These are phyloP conservation scores for Plasmodium relictum DNA, from an alignment of 169 alveolate genomes.

Conservation along the genomic window DNA sequence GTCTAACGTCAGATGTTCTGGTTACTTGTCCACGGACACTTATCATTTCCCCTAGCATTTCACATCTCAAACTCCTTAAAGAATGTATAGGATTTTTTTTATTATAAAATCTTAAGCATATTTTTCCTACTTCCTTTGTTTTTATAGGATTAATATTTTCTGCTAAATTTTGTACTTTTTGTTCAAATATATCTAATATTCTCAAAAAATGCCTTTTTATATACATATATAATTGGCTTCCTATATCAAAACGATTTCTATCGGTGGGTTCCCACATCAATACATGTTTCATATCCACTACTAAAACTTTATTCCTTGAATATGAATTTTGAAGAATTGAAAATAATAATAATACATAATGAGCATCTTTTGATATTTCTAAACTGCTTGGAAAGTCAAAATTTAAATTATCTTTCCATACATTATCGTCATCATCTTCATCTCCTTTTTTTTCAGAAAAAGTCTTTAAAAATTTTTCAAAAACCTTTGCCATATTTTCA, in stretches of 20 bases:
- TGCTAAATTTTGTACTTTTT: constrained; percentile 82
- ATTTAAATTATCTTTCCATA: constrained; percentile 69
- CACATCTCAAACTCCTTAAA: constrained; percentile 84
- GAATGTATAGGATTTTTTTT: constrained; percentile 81
- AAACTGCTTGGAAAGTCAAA: constrained; percentile 78
- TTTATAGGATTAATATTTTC: constrained; percentile 79
- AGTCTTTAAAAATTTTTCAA: constrained; percentile 82
- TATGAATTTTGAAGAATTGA: constrained; percentile 77
- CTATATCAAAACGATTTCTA: constrained; percentile 78
- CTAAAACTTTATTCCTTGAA: constrained; percentile 82
- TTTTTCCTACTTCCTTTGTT: constrained; percentile 79
- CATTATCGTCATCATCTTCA: constrained; percentile 81
- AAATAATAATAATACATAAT: constrained; percentile 52
- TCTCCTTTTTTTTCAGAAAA: constrained; percentile 62
- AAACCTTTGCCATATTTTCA: constrained; percentile 85
- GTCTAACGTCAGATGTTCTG: constrained; percentile 97
- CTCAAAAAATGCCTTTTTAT: constrained; percentile 83
- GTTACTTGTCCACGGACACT: constrained; percentile 97
- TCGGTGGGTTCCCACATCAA: constrained; percentile 84
- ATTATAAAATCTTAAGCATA: constrained; percentile 82
- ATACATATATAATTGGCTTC: constrained; percentile 83
- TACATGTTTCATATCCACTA: constrained; percentile 83
- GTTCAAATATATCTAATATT: constrained; percentile 85
- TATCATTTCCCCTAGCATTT: constrained; percentile 94
- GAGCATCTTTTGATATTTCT: constrained; percentile 77